Evolutionary conservation across 129 eudicot species (phyloP).

Genomic region (Saussurea involucrata): DNA sequence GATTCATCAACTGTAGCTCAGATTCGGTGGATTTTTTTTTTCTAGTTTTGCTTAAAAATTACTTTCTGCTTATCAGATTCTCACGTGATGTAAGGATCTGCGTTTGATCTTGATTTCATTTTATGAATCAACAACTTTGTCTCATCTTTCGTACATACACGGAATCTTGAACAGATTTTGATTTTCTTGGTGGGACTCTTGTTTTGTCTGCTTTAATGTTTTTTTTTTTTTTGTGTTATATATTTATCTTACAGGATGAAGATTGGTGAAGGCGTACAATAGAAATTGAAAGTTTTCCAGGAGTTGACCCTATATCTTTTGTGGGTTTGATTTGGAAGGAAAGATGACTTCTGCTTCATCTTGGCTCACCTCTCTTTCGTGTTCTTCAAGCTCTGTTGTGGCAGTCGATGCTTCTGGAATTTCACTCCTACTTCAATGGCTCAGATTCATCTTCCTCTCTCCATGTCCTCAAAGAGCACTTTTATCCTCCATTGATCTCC

Average conservation of each 20-base stretch:
- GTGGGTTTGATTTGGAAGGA: not conserved
- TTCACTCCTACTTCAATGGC: constrained; percentile 36
- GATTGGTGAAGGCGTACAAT: not conserved
- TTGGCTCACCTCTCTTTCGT: constrained; percentile 41
- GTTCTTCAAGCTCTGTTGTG: constrained; percentile 40
- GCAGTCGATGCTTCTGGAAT: constrained; percentile 16
- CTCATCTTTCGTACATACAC: not conserved
- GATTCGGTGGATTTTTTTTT: not conserved
- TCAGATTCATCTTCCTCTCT: constrained; percentile 47
- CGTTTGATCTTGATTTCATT: not conserved
- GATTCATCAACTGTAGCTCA: not conserved
- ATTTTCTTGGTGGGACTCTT: not conserved
- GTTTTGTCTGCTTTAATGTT: not conserved
- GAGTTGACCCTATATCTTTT: not conserved
- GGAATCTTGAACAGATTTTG: not conserved
- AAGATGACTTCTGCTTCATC: constrained; percentile 19
- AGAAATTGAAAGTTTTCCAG: not conserved
- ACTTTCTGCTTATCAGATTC: not conserved
- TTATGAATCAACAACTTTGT: not conserved
- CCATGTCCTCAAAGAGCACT: constrained; percentile 62
- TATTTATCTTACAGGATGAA: constrained; percentile 9
- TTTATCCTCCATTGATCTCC: constrained; percentile 39
- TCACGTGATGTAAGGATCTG: not conserved
- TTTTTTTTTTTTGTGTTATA: not conserved
- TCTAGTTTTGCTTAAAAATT: not conserved